phyloP scores from a whole-genome alignment of 1,284 basidiomycete species.

The Cutaneotrichosporon sp. region DNA sequence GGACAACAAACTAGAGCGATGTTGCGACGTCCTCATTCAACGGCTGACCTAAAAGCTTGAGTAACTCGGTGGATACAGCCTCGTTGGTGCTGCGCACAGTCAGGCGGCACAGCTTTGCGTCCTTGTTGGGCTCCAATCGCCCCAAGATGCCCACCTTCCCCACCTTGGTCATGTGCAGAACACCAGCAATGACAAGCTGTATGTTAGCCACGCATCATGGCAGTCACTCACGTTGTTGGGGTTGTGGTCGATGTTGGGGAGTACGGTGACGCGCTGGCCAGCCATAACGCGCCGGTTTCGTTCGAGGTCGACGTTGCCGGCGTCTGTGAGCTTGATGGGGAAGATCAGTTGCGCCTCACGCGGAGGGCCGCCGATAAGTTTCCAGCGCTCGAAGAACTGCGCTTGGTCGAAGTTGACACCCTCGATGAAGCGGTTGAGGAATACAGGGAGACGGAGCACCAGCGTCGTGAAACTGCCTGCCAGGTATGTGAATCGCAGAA shows the following conservation, averaged over 20 bases:
- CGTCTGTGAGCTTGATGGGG: slow-evolving; percentile 66
- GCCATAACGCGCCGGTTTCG: slow-evolving; percentile 72
- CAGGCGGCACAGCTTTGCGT: slow-evolving; percentile 90
- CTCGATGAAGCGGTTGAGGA: slow-evolving; percentile 89
- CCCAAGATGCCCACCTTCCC: slow-evolving; percentile 95
- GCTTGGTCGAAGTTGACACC: slow-evolving; percentile 76
- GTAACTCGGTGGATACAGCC: slow-evolving; percentile 76
- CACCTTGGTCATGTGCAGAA: slow-evolving; percentile 77
- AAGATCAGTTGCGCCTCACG: slow-evolving; percentile 89
- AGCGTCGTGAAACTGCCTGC: slow-evolving; percentile 87
- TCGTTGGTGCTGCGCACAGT: slow-evolving; percentile 96
- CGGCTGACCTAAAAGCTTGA: slow-evolving; percentile 56
- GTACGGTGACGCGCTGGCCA: slow-evolving; percentile 72
- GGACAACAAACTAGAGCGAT: slow-evolving; percentile 10
- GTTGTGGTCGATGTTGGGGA: slow-evolving; percentile 82
- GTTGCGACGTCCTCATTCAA: slow-evolving; percentile 45
- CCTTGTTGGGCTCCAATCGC: slow-evolving; percentile 88
- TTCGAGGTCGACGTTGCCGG: slow-evolving; percentile 70
- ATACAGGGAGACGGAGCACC: slow-evolving; percentile 78
- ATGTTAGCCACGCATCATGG: slow-evolving; percentile 31
- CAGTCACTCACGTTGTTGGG: slow-evolving; percentile 54
- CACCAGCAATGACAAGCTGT: slow-evolving; percentile 87
- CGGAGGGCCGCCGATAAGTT: slow-evolving; percentile 89
- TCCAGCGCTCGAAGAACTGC: slow-evolving; percentile 98
- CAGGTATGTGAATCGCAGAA: slow-evolving; percentile 86